These are phyloP conservation scores for Metschnikowia corniflorae DNA, from an alignment of 805 yeast genomes.

Conservation along the genomic window DNA sequence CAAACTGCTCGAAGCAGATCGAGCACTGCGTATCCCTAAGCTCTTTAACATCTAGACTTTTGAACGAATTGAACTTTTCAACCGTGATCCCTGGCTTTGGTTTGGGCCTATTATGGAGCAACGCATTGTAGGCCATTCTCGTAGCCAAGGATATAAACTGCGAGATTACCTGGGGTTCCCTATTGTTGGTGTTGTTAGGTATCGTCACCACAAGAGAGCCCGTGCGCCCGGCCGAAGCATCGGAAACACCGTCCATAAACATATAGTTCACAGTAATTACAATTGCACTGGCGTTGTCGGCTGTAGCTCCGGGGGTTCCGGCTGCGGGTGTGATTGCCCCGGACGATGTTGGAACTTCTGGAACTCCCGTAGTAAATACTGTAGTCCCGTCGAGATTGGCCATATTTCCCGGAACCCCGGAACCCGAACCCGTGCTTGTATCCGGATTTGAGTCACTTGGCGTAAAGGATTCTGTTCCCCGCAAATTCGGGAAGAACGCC, in stretches of 20 bases:
- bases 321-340: no score
- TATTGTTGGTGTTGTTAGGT: slow-evolving; percentile 59
- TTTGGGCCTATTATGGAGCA: slow-evolving; percentile 44
- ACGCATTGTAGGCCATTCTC: slow-evolving; percentile 61
- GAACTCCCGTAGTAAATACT: slow-evolving; percentile 7
- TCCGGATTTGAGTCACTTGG: background rate
- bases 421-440: background rate
- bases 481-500: no score
- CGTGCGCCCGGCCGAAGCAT: slow-evolving; percentile 38
- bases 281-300: slow-evolving; percentile 30
- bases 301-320: slow-evolving; percentile 1
- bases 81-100: slow-evolving; percentile 51
- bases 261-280: slow-evolving; percentile 43
- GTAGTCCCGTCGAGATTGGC: slow-evolving; percentile 8
- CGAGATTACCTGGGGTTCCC: slow-evolving; percentile 58
- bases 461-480: no score
- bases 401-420: background rate
- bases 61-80: slow-evolving; percentile 50
- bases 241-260: slow-evolving; percentile 39
- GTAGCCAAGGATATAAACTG: slow-evolving; percentile 65
- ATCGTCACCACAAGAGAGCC: slow-evolving; percentile 63
- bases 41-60: slow-evolving; percentile 26
- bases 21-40: slow-evolving; percentile 45
- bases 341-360: no score
- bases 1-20: slow-evolving; percentile 58